Conservation (phyloP, 768 basidiomycete species). For the Lyophyllum decastes region DNA sequence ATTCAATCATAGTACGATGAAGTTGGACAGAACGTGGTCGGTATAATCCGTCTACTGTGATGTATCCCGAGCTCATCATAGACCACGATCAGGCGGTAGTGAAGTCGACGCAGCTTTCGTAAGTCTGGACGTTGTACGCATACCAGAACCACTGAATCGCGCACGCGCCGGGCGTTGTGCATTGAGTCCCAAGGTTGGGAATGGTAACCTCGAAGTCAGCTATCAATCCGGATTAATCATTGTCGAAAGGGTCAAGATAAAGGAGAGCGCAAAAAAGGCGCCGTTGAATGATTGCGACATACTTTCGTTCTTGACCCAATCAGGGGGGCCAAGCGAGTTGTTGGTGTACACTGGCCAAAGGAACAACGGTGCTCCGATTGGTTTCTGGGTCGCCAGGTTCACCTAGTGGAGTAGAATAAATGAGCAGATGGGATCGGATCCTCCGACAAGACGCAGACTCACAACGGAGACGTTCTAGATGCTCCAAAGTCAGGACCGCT, state of each 20-base stretch:
- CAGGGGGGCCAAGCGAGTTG: constrained; percentile 26
- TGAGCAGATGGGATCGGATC: not conserved
- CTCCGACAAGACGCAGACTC: not conserved
- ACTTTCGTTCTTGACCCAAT: constrained; percentile 38
- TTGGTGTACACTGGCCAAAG: constrained; percentile 35
- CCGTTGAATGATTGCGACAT: constrained; percentile 3
- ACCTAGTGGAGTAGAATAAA: constrained; percentile 18
- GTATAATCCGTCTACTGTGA: not conserved
- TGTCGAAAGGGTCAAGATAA: not conserved
- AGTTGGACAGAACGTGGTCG: no score
- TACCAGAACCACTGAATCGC: constrained; percentile 43
- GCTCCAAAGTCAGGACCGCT: not conserved
- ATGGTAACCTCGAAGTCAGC: constrained; percentile 33
- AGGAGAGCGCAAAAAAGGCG: not conserved
- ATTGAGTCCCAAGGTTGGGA: constrained; percentile 30
- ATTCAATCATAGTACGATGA: not conserved
- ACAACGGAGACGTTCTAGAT: constrained; percentile 35
- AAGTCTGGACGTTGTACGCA: constrained; percentile 30
- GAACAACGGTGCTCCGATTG: constrained; percentile 30
- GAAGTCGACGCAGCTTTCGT: constrained; percentile 38
- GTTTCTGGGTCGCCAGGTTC: constrained; percentile 27
- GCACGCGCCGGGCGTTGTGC: constrained; percentile 29
- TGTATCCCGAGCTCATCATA: not conserved
- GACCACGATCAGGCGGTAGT: constrained; percentile 9
- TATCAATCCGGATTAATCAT: constrained; percentile 8